A percentile compares a stretch with the other conserved stretches of the same genome.
These are phyloP conservation scores for Senna tora DNA, from an alignment of 306 rosid species.

Conservation along the genomic window DNA sequence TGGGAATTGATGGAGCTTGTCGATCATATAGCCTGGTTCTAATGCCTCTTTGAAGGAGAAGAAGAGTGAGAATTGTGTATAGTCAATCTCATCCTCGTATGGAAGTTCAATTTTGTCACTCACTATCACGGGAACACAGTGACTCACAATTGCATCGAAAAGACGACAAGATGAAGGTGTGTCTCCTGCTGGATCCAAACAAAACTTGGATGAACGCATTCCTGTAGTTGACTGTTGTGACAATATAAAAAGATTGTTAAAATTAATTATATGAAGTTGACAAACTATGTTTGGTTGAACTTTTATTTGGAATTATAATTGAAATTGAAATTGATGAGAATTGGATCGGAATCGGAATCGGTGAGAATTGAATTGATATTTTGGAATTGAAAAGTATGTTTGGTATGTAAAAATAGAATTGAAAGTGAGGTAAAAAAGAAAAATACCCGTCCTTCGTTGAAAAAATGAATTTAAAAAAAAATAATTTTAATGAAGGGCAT, in stretches of 20 bases:
- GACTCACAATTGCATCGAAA: slow-evolving; percentile 78
- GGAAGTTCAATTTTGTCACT: slow-evolving; percentile 82
- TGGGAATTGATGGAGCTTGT: slow-evolving; percentile 55
- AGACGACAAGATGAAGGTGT: slow-evolving; percentile 83
- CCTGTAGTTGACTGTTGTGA: slow-evolving; percentile 55
- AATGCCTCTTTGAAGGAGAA: slow-evolving; percentile 74
- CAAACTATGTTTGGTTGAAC: too few relatives aligned
- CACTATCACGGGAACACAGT: slow-evolving; percentile 72
- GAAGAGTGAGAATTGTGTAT: slow-evolving; percentile 58
- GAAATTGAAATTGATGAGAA: too few relatives aligned
- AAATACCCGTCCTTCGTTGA: too few relatives aligned
- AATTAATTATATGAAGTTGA: too few relatives aligned
- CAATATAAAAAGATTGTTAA: slow-evolving; percentile 3
- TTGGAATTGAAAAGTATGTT: too few relatives aligned
- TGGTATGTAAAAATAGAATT: too few relatives aligned
- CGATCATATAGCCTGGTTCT: slow-evolving; percentile 64
- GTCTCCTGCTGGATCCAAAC: slow-evolving; percentile 79
- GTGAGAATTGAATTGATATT: too few relatives aligned
- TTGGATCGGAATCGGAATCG: too few relatives aligned
- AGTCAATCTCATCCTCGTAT: slow-evolving; percentile 73
- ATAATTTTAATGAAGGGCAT: too few relatives aligned
- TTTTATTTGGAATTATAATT: too few relatives aligned
- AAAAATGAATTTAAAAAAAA: too few relatives aligned
- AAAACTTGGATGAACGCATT: slow-evolving; percentile 70
- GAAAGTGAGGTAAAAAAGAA: too few relatives aligned